Evolutionary conservation across 768 basidiomycete species (phyloP).

Genomic region (Mycena kentingensis): DNA sequence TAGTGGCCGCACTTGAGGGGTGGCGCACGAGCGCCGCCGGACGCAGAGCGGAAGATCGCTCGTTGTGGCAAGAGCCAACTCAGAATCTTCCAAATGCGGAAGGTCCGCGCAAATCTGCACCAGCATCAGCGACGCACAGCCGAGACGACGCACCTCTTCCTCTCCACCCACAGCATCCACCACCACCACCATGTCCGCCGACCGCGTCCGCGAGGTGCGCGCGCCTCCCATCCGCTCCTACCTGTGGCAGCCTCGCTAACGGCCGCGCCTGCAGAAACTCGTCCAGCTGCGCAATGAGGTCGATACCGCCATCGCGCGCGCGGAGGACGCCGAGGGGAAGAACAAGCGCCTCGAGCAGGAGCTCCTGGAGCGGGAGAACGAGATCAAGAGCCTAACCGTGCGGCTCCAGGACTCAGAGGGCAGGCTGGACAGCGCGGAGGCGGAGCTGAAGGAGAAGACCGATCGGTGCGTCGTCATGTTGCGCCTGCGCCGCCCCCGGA

Average conservation of each 20-base stretch:
- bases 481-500: neutral
- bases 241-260: neutral
- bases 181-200: too few species aligned
- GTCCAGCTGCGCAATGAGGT: slow-evolving; percentile 62
- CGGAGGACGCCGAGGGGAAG: slow-evolving; percentile 65
- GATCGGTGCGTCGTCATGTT: slow-evolving; percentile 61
- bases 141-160: too few species aligned
- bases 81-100: too few species aligned
- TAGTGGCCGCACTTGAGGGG: too few species aligned
- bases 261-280: slow-evolving; percentile 43
- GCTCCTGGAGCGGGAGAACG: slow-evolving; percentile 65
- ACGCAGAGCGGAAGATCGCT: too few species aligned
- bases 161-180: too few species aligned
- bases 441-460: slow-evolving; percentile 58
- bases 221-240: too few species aligned
- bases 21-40: too few species aligned
- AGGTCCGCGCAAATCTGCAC: too few species aligned
- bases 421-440: slow-evolving; percentile 51
- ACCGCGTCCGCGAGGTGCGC: slow-evolving; percentile 8
- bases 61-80: too few species aligned
- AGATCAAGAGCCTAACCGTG: slow-evolving; percentile 58
- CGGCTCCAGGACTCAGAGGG: slow-evolving; percentile 59
- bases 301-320: slow-evolving; percentile 59
- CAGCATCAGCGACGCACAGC: too few species aligned
- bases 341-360: slow-evolving; percentile 58